Evolutionary conservation across 352 stramenopile species (phyloP), one percentile per base, ranked within the genome.

Genomic region (Pseudoperonospora humuli): DNA sequence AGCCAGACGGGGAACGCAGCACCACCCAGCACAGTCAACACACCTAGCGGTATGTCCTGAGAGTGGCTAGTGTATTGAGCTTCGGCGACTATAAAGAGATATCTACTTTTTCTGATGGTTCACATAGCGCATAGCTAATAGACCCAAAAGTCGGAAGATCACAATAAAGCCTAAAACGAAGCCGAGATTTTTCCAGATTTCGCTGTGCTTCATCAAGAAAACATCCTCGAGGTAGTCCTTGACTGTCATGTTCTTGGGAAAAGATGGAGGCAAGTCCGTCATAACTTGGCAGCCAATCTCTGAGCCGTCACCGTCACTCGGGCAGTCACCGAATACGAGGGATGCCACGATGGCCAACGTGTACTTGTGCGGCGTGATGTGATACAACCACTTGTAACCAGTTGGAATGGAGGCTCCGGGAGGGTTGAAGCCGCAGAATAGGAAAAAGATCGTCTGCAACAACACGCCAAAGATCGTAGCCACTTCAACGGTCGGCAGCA

Each of bases 41-140:
- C n/a, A n/a, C n/a, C n/a, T n/a, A n/a, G n/a, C n/a, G n/a, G n/a
- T n/a, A n/a, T n/a, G n/a, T n/a, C n/a, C n/a, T n/a, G n/a, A n/a
- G n/a, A n/a, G n/a, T n/a, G n/a, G n/a, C n/a, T n/a, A n/a, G n/a
- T n/a, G n/a, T n/a, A n/a, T n/a, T n/a, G n/a, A n/a, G n/a, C n/a
- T n/a, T n/a, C n/a, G n/a, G n/a, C n/a, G n/a, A n/a, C n/a, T n/a
- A n/a, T n/a, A n/a, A n/a, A n/a, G n/a, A n/a, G n/a, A n/a, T 34
- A 7, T 39, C 60, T 83, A 70, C 39, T 50, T 57, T 43, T 74
- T 70, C 25, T 74, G 64, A 19, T 66, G 57, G 28, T 68, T 70
- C 7, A 55, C 55, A 36, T 39, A 70, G 38, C 38, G 64, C 24
- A 55, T 14, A 3, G 46, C 27, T 0, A 47, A 25, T 17, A 55